A percentile compares a stretch with the other conserved stretches of the same genome.
Evolutionary conservation across 805 yeast genomes (phyloP).

Genomic region (Candida germanica): DNA sequence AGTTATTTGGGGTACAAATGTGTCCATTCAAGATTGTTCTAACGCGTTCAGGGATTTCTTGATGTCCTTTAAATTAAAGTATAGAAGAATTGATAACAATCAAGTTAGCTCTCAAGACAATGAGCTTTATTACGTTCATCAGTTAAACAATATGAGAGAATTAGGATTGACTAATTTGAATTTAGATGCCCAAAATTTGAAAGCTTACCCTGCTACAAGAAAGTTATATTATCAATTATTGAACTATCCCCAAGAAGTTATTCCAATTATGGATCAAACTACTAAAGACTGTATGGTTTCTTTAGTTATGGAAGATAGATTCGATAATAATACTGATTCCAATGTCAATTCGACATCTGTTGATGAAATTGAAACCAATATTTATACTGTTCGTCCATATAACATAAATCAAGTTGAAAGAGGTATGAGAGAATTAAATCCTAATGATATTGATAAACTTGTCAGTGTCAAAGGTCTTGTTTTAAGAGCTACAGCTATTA

Average conservation of each 20-base stretch:
- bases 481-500: conserved; percentile 81
- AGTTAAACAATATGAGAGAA: conserved; percentile 69
- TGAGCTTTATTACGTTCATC: conserved; percentile 67
- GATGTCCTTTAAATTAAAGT: conserved; percentile 76
- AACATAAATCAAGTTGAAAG: conserved; percentile 63
- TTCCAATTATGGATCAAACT: conserved; percentile 97
- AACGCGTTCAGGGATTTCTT: conserved; percentile 78
- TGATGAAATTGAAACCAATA: conserved; percentile 74
- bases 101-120: conserved; percentile 57
- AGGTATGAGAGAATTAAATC: conserved; percentile 92
- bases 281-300: conserved; percentile 86
- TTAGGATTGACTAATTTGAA: conserved; percentile 81
- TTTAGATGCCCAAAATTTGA: conserved; percentile 76
- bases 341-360: conserved; percentile 34
- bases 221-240: conserved; percentile 82
- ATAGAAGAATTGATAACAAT: conserved; percentile 52
- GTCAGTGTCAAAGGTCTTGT: conserved; percentile 90
- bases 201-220: conserved; percentile 70
- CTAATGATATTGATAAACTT: conserved; percentile 89
- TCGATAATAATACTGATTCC: conserved; percentile 17
- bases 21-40: conserved; percentile 83
- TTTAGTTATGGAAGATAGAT: conserved; percentile 49
- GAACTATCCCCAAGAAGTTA: conserved; percentile 93
- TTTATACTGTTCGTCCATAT: conserved; percentile 87
- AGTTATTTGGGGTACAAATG: conserved; percentile 98